Percentiles rank a stretch among this genome's conserved stretches.
Conservation (phyloP, 1,284 basidiomycete genomes). For the Entoloma clypeatum region DNA sequence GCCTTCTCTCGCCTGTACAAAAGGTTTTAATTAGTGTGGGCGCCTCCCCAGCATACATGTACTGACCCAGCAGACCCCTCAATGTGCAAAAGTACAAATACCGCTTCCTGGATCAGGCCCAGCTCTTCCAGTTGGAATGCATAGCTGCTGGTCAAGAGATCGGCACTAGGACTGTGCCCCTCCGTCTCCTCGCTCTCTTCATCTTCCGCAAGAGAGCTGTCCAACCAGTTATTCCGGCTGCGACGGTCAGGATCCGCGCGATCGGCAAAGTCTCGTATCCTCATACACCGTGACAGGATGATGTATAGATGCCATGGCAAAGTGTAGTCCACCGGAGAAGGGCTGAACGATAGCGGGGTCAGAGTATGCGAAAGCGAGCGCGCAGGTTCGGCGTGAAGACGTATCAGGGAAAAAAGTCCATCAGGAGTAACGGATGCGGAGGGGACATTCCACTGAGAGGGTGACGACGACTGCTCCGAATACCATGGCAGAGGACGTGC, state of each 20-base stretch:
- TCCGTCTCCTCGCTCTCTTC: constrained; percentile 46
- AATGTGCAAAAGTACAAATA: constrained; percentile 88
- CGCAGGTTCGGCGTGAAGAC: constrained; percentile 67
- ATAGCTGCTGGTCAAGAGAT: constrained; percentile 80
- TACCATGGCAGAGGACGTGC: constrained; percentile 74
- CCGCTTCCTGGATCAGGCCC: constrained; percentile 82
- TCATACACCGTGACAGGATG: constrained; percentile 79
- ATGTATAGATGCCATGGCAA: constrained; percentile 94
- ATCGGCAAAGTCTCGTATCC: constrained; percentile 83
- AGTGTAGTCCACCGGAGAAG: constrained; percentile 77
- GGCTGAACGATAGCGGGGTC: constrained; percentile 71
- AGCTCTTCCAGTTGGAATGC: constrained; percentile 83
- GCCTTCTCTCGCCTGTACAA: constrained; percentile 66
- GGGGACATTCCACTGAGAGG: constrained; percentile 35
- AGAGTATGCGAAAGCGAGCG: constrained; percentile 60
- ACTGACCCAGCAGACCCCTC: constrained; percentile 75
- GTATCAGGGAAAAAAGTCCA: constrained; percentile 81
- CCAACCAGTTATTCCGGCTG: constrained; percentile 20
- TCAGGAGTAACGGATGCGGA: constrained; percentile 48
- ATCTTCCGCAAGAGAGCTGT: constrained; percentile 31
- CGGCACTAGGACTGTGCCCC: constrained; percentile 81
- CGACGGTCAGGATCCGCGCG: constrained; percentile 48
- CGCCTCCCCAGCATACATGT: constrained; percentile 8
- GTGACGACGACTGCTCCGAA: constrained; percentile 36
- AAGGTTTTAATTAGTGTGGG: constrained; percentile 3